phyloP scores from a whole-genome alignment of 2,329 filamentous ascomycete species.

The Diaporthe eres region DNA sequence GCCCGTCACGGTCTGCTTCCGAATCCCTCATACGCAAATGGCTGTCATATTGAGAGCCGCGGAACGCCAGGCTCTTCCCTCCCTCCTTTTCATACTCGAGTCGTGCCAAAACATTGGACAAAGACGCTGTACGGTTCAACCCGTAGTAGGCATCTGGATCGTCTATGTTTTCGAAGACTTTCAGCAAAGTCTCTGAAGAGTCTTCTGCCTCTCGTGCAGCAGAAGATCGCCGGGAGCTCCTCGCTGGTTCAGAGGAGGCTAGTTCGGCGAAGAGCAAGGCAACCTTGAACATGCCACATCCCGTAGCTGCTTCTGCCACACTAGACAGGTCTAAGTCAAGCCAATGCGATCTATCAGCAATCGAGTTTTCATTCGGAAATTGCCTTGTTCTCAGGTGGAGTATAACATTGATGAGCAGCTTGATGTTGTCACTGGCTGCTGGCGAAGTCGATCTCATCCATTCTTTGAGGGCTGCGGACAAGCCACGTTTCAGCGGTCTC shows the following conservation, averaged over 20 bases:
- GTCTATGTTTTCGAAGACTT: conserved; percentile 92
- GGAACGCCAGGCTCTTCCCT: conserved; percentile 88
- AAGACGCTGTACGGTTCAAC: conserved; percentile 81
- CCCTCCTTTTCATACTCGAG: conserved; percentile 93
- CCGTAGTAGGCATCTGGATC: conserved; percentile 98
- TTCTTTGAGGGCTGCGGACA: conserved; percentile 76
- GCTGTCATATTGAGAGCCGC: conserved; percentile 91
- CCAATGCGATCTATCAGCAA: conserved; percentile 86
- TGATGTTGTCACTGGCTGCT: conserved; percentile 72
- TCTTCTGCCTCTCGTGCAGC: conserved; percentile 61
- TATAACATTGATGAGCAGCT: conserved; percentile 82
- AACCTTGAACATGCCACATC: conserved; percentile 88
- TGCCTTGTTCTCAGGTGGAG: conserved; percentile 90
- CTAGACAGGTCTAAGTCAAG: conserved; percentile 83
- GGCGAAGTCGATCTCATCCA: conserved; percentile 70
- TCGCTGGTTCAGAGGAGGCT: conserved; percentile 68
- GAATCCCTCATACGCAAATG: conserved; percentile 76
- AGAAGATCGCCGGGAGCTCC: conserved; percentile 78
- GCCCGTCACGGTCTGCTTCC: conserved; percentile 70
- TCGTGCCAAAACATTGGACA: conserved; percentile 83
- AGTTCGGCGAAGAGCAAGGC: conserved; percentile 88
- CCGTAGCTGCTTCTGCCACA: conserved; percentile 79
- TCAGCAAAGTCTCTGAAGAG: conserved; percentile 78
- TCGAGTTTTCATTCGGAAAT: conserved; percentile 80
- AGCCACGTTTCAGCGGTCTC: conserved; percentile 67